These are phyloP conservation scores for Castanospermum australe DNA, from an alignment of 306 rosid species.

Conservation along the genomic window DNA sequence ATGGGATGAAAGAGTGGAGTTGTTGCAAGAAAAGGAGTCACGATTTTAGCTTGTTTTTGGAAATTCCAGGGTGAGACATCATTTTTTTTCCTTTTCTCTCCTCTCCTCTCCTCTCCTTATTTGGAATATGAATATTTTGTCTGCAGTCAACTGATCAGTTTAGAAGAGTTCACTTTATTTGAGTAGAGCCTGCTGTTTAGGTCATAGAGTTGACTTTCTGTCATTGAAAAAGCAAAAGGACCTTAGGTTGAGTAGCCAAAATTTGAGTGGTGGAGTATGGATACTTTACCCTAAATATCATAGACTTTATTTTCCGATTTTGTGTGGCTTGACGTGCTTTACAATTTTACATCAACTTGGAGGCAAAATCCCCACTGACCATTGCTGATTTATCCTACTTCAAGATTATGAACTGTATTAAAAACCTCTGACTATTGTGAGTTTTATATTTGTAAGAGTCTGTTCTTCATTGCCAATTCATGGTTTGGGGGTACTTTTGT, in stretches of 20 bases:
- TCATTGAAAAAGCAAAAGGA: background rate
- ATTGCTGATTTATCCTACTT: background rate
- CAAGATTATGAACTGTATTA: background rate
- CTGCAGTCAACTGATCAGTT: slow-evolving; percentile 20
- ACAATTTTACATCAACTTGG: background rate
- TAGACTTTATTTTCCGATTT: background rate
- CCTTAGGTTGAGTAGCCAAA: background rate
- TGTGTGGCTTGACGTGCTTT: slow-evolving; percentile 13
- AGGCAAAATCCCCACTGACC: background rate
- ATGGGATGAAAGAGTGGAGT: slow-evolving; percentile 94
- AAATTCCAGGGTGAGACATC: slow-evolving; percentile 76
- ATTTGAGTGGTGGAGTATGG: background rate
- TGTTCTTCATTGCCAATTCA: background rate
- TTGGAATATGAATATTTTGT: slow-evolving; percentile 8
- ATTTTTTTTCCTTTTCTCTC: slow-evolving; percentile 10
- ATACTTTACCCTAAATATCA: background rate
- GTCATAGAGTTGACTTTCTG: background rate
- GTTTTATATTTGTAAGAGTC: background rate
- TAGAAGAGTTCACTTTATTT: background rate
- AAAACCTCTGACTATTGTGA: background rate
- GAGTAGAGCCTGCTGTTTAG: background rate
- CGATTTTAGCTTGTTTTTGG: slow-evolving; percentile 79
- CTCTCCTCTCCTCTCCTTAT: background rate
- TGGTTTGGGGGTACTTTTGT: background rate
- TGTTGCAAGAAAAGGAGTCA: slow-evolving; percentile 97